Conservation (phyloP, 352 stramenopile species). For the Phytopythium oedochilum region DNA sequence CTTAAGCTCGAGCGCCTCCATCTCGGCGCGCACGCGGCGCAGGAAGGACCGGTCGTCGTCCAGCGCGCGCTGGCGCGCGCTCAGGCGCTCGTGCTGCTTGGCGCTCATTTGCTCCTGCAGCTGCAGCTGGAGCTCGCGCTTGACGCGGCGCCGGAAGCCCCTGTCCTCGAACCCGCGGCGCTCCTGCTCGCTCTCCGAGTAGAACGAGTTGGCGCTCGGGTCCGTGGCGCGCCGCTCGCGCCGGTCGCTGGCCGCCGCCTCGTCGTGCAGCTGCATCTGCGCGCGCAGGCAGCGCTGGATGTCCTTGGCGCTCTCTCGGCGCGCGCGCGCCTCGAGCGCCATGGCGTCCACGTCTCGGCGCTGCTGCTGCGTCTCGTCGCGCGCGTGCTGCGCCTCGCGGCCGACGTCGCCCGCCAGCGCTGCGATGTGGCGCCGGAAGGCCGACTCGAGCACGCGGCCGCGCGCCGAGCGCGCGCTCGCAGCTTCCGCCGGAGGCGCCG, state of each 20-base stretch:
- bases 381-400: constrained; percentile 50
- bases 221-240: constrained; percentile 26
- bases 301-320: constrained; percentile 41
- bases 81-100: constrained; percentile 43
- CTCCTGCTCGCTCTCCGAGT: constrained; percentile 46
- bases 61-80: constrained; percentile 31
- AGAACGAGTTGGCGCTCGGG: constrained; percentile 49
- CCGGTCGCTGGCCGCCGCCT: constrained; percentile 21
- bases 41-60: constrained; percentile 58
- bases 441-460: constrained; percentile 41
- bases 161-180: constrained; percentile 47
- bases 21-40: constrained; percentile 45
- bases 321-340: constrained; percentile 40
- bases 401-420: constrained; percentile 46
- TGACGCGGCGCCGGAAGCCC: constrained; percentile 30
- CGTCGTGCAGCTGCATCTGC: constrained; percentile 46
- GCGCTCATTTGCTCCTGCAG: constrained; percentile 52
- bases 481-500: constrained; percentile 7
- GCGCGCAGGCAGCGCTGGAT: constrained; percentile 45
- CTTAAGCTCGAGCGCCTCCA: constrained; percentile 59
- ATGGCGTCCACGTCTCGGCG: constrained; percentile 47
- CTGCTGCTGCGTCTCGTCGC: constrained; percentile 50
- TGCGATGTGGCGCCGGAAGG: constrained; percentile 53
- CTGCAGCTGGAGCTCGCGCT: constrained; percentile 50
- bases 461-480: constrained; percentile 22